Base-by-base conservation (phyloP, 2,329 filamentous ascomycete genomes). In the Claviceps sp. region DNA sequence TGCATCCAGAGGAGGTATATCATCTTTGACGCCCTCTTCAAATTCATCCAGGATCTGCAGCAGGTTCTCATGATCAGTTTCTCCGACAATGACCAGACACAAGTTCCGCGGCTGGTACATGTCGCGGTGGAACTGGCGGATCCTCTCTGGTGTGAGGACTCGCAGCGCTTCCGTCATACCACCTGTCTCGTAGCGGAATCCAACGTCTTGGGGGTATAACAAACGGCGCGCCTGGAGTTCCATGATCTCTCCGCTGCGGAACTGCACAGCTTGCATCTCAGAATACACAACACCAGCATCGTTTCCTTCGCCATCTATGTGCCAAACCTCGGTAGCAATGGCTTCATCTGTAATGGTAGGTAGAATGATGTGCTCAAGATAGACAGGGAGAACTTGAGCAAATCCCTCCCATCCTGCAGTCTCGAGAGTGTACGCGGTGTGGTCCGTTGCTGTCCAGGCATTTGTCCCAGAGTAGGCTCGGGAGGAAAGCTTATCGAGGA, bases 51-150 rank as follows among this genome's bases (percentile, higher is more conserved):
- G 71, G 47, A 94, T 88, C 37, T 84, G 70, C 22, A 97, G 71
- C 53, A 98, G 76, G 60, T 94, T 77, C 0, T 79, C 71, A 63
- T 96, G 87, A 62, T 96, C 82, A 1, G 95, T 81, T 66, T 96
- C 89, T 44, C 93, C 93, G n/a, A 94, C 85, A 54, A 98, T 82
- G 26, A 96, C 79, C 30, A 98, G 72, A 57, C 90, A 94, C 54
- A 98, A 73, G 62, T 98, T 98, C 65, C 90, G 91, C 3, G 93
- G 93, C 65, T 97, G 91, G 63, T 98, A 98, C 91, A 98, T 97
- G 57, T 90, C 86, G 56, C 83, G 83, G 67, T 98, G 93, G 62
- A 97, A 98, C 54, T 84, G 81, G n/a, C 93, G 84, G 58, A 98
- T 98, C 41, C 89, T 83, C 50, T 96, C 86, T 1, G 89, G 82